phyloP scores from a whole-genome alignment of 2,329 filamentous ascomycete genomes.

The Bisporella sp. region DNA sequence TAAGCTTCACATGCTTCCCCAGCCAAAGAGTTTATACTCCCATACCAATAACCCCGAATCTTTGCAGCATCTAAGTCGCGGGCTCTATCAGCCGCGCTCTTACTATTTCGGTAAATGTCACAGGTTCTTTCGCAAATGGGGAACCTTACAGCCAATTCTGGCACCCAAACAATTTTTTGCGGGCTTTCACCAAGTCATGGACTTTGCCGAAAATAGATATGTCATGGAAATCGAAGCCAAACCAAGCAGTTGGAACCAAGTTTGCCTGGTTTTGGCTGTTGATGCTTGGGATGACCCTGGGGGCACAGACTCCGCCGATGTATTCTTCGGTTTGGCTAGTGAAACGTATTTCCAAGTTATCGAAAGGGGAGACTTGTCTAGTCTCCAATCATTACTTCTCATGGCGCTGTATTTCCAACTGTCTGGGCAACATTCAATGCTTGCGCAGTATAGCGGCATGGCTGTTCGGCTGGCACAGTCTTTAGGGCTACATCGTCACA shows the following conservation, averaged over 20 bases:
- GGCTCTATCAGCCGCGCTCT: neutral
- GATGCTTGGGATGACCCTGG: neutral
- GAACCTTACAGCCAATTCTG: neutral
- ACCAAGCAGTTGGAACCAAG: neutral
- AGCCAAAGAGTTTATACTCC: neutral
- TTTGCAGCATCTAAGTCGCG: neutral
- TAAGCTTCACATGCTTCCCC: neutral
- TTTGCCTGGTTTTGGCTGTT: neutral
- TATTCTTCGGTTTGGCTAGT: neutral
- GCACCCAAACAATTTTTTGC: neutral
- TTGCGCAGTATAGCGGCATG: neutral
- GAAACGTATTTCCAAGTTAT: neutral
- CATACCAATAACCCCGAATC: neutral
- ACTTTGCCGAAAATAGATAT: neutral
- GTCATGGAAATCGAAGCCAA: neutral
- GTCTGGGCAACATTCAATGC: neutral
- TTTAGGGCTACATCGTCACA: neutral
- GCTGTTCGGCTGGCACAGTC: neutral
- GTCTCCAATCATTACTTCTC: neutral
- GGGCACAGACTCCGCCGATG: neutral
- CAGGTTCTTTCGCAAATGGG: neutral
- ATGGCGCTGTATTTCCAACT: neutral
- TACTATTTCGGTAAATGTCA: neutral
- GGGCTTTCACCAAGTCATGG: neutral
- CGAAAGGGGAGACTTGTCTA: neutral